Evolutionary conservation across 352 stramenopile genomes (phyloP), one percentile per base, ranked within the genome.

Genomic region (Phytophthora aleatoria): DNA sequence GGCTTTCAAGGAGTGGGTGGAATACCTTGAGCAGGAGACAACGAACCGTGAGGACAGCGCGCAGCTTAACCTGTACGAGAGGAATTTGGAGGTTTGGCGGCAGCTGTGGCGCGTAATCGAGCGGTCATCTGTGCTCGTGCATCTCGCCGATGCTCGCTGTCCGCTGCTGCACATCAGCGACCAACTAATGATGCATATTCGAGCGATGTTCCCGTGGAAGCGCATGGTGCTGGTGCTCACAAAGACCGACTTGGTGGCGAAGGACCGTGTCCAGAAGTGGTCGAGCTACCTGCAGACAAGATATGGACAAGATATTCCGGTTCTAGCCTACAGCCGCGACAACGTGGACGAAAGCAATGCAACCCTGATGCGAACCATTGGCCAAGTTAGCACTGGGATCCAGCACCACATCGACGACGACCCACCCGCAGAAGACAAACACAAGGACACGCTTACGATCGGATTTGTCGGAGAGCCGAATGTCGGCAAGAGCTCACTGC

Each of bases 401-500:
- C 45, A 69, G 7, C 48, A 96, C 57, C 12, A 57, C 33, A 50
- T 51, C 4, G 38, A 47, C 26, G 42, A 59, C 4, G 48, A 61
- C 13, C 5, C 5, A 8, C 36, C 47, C 26, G 71, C 95, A n/a
- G 75, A 98, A 27, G 98, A 97, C 52, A 94, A 95, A 74, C 92
- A 97, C 65, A 93, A 84, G 6, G 89, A 89, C 30, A 74, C 98
- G 41, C 93, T 97, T 26, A 97, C 98, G 4, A 94, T 98, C 15
- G 85, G 85, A 9, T 91, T 99, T 41, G 93, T 99, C 41, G 97
- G 97, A n/a, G 99, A 99, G 74, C 97, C 97, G 5, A 99, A 99
- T 57, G 86, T 94, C 30, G 86, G 86, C 50, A 99, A 99, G 74
- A 96, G 79, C 60, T 98, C 91, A 26, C 69, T 99, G 24, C 97